Percentiles rank a stretch among this genome's conserved stretches.
Conservation (phyloP, 495 filamentous ascomycete genomes). For the Podospora pseudopauciseta region DNA sequence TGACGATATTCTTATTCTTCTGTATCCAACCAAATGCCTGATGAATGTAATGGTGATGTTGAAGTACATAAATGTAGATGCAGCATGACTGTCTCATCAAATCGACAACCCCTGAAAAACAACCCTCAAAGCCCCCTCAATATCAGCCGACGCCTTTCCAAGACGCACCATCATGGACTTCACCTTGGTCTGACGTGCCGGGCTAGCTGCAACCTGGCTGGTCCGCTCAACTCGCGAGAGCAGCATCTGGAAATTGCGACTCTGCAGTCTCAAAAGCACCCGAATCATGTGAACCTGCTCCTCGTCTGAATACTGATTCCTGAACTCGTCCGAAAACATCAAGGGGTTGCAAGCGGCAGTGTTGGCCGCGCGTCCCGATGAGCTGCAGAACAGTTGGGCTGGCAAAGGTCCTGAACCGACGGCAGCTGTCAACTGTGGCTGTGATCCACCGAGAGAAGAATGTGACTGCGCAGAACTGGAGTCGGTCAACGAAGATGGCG, state of each 20-base stretch:
- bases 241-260: conserved; percentile 13
- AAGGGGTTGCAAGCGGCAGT: conserved; percentile 9
- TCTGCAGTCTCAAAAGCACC: conserved; percentile 14
- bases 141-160: no score
- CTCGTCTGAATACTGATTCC: conserved; percentile 14
- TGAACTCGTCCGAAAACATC: conserved; percentile 18
- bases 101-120: no score
- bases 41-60: no score
- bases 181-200: not conserved
- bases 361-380: not conserved
- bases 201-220: not conserved
- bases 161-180: no score
- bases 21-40: no score
- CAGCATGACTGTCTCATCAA: no score
- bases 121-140: no score
- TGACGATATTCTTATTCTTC: no score
- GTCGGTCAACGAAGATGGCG: no score
- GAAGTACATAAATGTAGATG: no score
- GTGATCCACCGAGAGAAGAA: not conserved
- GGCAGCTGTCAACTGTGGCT: not conserved
- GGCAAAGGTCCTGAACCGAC: not conserved
- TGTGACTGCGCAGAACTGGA: no score
- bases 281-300: conserved; percentile 18
- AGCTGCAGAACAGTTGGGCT: no score
- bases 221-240: conserved; percentile 9